Evolutionary conservation across 2,329 filamentous ascomycete genomes (phyloP).

Genomic region (Corinectria fuckeliana): DNA sequence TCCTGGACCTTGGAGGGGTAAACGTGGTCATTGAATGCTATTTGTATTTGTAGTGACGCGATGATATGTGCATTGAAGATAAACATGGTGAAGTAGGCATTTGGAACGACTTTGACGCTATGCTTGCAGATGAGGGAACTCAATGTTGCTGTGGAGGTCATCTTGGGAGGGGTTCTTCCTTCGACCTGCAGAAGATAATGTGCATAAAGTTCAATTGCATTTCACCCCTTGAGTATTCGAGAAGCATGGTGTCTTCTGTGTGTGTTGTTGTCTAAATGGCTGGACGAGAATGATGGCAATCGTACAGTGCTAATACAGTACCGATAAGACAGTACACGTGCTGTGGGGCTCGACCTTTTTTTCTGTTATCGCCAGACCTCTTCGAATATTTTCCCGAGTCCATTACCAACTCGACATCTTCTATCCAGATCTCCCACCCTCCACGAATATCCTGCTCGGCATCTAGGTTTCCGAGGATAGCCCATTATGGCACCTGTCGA

Average conservation of each 20-base stretch:
- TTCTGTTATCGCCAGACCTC: conserved; percentile 20
- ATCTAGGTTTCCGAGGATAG: not conserved
- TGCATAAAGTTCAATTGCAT: not conserved
- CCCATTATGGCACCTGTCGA: conserved; percentile 40
- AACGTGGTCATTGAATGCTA: not conserved
- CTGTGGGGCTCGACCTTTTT: conserved; percentile 33
- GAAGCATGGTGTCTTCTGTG: not conserved
- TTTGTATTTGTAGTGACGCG: not conserved
- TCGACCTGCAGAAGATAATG: not conserved
- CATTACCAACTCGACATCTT: not conserved
- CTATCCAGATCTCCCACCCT: not conserved
- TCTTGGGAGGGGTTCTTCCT: not conserved
- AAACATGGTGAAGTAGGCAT: not conserved
- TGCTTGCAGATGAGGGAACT: not conserved
- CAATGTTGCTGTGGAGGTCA: not conserved
- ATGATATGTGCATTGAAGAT: not conserved
- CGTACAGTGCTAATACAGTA: not conserved
- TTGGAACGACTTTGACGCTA: not conserved
- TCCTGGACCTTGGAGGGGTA: not conserved
- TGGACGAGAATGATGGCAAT: not conserved
- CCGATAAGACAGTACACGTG: conserved; percentile 14
- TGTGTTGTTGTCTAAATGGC: too few species aligned
- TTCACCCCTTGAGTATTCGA: not conserved
- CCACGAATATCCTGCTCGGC: not conserved
- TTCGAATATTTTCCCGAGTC: conserved; percentile 3